phyloP scores from a whole-genome alignment of 1,139 yeast genomes.

The Suhomyces bribrorum region DNA sequence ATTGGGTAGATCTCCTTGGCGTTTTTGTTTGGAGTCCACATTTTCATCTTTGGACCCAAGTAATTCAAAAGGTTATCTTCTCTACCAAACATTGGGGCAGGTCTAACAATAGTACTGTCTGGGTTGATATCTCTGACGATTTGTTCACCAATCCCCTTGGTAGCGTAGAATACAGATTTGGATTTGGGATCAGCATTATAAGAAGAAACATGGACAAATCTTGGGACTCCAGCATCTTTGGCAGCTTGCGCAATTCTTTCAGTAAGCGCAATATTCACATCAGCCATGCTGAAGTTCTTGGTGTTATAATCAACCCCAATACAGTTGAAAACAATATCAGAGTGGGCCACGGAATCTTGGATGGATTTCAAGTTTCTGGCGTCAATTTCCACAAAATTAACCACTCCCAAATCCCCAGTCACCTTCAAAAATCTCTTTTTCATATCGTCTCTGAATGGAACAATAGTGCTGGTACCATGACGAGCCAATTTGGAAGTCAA shows the following conservation, averaged over 20 bases:
- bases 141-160: slow-evolving; percentile 80
- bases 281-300: slow-evolving; percentile 80
- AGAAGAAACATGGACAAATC: slow-evolving; percentile 78
- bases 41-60: slow-evolving; percentile 55
- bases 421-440: slow-evolving; percentile 79
- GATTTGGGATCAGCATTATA: slow-evolving; percentile 76
- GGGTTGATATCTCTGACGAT: slow-evolving; percentile 69
- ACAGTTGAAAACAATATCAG: slow-evolving; percentile 81
- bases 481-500: slow-evolving; percentile 71
- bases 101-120: slow-evolving; percentile 82
- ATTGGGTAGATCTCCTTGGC: slow-evolving; percentile 69
- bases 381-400: slow-evolving; percentile 81
- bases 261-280: slow-evolving; percentile 77
- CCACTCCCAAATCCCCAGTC: slow-evolving; percentile 85
- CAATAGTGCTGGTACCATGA: slow-evolving; percentile 77
- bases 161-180: slow-evolving; percentile 68
- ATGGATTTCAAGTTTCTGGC: slow-evolving; percentile 75
- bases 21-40: slow-evolving; percentile 66
- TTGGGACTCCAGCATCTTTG: slow-evolving; percentile 70
- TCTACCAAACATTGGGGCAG: slow-evolving; percentile 78
- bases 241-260: slow-evolving; percentile 76
- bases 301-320: slow-evolving; percentile 79
- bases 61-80: slow-evolving; percentile 72
- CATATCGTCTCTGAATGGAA: slow-evolving; percentile 80
- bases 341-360: slow-evolving; percentile 75